Base-by-base conservation (phyloP, 164 flowering plant species). In the Stephania yunnanensis region DNA sequence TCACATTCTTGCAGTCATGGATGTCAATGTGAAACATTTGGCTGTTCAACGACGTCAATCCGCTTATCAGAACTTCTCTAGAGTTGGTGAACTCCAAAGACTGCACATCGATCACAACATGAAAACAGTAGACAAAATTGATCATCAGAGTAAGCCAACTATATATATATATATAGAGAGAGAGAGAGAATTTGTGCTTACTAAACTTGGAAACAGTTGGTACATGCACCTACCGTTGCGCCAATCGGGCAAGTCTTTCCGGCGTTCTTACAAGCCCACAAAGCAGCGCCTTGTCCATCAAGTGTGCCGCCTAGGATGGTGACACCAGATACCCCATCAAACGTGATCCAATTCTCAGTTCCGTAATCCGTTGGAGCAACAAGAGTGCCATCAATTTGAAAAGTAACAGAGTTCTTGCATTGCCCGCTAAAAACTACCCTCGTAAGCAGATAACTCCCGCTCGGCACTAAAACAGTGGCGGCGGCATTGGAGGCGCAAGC, bases 241-340 rank as follows among this genome's bases (percentile, higher is more conserved):
- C 86, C 90, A 0, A 1, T n/a, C 0, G 91, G 91, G 61, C 93
- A 89, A 25, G 30, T 76, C 36, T 71, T 66, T 12, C 82, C 78
- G 25, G 80, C 58, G 31, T 45, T 74, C 68, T 86, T 77, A 77
- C 93, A 88, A 10, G 82, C 78, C 95, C 95, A 91, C 52, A 80
- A 82, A 29, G 48, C 79, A 46, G 80, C 68, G 0, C 89, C 95
- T 22, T 31, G 74, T 1, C 82, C 95, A 74, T 91, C 89, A 50
- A 89, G 55, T 1, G 81, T 81, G 1, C 95, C 93, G 4, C 95
- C 95, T 7, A 30, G 36, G 17, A 91, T 36, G 0, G 85, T 61
- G 4, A 90, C 69, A 52, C 85, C 69, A 1, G 72, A 48, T 13
- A 89, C 89, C 65, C 78, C 52, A 22, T 77, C 70, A 71, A 91